Percentiles rank a stretch among this genome's conserved stretches.
phyloP scores from a whole-genome alignment of 2,329 filamentous ascomycete species.

The Fusarium domesticum region DNA sequence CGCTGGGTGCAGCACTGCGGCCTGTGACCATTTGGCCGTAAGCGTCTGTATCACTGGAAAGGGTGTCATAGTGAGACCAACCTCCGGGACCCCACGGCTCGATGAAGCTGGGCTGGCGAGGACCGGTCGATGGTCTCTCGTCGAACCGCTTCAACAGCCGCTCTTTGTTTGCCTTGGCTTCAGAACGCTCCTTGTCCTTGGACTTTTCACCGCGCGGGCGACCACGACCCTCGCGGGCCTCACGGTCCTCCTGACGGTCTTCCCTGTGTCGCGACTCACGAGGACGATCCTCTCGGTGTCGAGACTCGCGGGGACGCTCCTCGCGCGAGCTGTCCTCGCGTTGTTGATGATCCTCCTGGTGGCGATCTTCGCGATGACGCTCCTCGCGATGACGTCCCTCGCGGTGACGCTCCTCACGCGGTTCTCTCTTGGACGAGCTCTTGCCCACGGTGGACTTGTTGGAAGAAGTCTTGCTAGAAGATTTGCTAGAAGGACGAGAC shows the following conservation, averaged over 20 bases:
- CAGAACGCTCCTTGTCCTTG: slow-evolving; percentile 30
- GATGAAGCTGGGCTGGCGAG: slow-evolving; percentile 35
- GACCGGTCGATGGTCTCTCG: slow-evolving; percentile 27
- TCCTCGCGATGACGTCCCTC: slow-evolving; percentile 22
- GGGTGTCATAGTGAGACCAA: slow-evolving; percentile 28
- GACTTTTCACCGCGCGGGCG: slow-evolving; percentile 24
- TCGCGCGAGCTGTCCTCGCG: slow-evolving; percentile 16
- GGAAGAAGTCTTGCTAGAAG: slow-evolving; percentile 31
- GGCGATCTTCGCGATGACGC: slow-evolving; percentile 18
- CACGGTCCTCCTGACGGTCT: slow-evolving; percentile 20
- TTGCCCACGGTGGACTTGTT: slow-evolving; percentile 20
- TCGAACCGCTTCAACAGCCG: slow-evolving; percentile 40
- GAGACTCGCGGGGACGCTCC: slow-evolving; percentile 9
- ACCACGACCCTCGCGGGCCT: slow-evolving; percentile 26
- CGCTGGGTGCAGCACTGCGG: slow-evolving; percentile 26
- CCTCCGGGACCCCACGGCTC: slow-evolving; percentile 35
- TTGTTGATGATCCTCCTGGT: too few species aligned
- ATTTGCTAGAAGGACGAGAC: slow-evolving; percentile 30
- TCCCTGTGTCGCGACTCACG: slow-evolving; percentile 23
- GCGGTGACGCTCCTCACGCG: slow-evolving; percentile 25
- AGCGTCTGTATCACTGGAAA: slow-evolving; percentile 27
- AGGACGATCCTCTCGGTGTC: slow-evolving; percentile 18
- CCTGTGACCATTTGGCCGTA: slow-evolving; percentile 28
- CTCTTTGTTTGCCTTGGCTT: slow-evolving; percentile 35
- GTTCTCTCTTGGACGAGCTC: slow-evolving; percentile 28